Percentiles rank a stretch among this genome's conserved stretches.
Conservation (phyloP, 2,329 filamentous ascomycete species). For the Tricladium varicosporioides region DNA sequence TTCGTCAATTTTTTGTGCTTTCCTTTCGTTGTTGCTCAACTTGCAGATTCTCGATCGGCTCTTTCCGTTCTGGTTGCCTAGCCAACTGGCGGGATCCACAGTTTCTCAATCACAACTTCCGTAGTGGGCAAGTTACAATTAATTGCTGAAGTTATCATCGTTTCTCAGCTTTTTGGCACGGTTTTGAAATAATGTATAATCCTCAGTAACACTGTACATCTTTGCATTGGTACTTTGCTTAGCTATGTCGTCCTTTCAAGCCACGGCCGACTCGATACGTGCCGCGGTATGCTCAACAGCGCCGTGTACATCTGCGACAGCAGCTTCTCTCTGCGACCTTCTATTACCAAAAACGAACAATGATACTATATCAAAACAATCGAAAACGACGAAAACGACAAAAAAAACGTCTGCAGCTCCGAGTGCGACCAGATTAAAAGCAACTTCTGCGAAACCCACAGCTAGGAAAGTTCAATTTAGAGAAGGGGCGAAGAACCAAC, state of each 20-base stretch:
- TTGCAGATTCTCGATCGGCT: neutral
- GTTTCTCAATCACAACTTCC: too few relatives aligned
- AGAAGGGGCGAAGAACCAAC: constrained; percentile 34
- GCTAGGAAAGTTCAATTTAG: constrained; percentile 23
- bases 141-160: constrained; percentile 7
- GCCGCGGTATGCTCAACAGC: constrained; percentile 44
- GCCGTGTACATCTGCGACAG: constrained; percentile 47
- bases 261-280: constrained; percentile 47
- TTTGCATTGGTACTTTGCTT: constrained; percentile 17
- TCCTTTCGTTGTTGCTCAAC: neutral
- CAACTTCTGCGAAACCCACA: constrained; percentile 21
- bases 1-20: neutral
- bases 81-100: neutral
- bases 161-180: constrained; percentile 12
- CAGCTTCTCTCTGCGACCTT: constrained; percentile 44
- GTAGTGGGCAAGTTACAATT: too few relatives aligned
- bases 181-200: constrained; percentile 35
- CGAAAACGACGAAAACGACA: constrained; percentile 9
- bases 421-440: constrained; percentile 25
- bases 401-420: constrained; percentile 2
- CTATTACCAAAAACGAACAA: constrained; percentile 38
- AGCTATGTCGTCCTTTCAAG: constrained; percentile 40
- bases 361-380: constrained; percentile 9
- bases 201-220: constrained; percentile 25
- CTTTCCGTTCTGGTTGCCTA: neutral